Percentiles rank a stretch among this genome's conserved stretches.
These are phyloP conservation scores for Elsinoe ampelina DNA, from an alignment of 2,329 filamentous ascomycete genomes.

Conservation along the genomic window DNA sequence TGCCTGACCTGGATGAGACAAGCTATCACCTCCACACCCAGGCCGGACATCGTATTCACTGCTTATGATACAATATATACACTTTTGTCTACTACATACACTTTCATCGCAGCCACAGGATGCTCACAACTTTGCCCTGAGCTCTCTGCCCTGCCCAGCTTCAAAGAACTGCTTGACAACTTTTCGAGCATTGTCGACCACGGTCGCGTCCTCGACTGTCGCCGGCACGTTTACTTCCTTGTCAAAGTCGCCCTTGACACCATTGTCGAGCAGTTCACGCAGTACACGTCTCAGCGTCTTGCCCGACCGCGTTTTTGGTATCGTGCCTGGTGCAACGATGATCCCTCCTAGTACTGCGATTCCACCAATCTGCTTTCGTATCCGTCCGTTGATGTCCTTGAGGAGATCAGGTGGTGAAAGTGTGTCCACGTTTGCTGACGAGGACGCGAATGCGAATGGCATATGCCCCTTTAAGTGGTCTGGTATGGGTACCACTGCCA, in stretches of 20 bases:
- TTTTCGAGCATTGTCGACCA: slow-evolving; percentile 62
- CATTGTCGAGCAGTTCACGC: slow-evolving; percentile 76
- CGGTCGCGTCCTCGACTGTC: slow-evolving; percentile 72
- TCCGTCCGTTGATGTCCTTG: slow-evolving; percentile 59
- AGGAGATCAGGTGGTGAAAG: slow-evolving; percentile 45
- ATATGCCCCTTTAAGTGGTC: slow-evolving; percentile 82
- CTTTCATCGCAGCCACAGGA: background rate
- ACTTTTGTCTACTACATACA: background rate
- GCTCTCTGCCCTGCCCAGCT: slow-evolving; percentile 24
- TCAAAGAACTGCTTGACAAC: slow-evolving; percentile 70
- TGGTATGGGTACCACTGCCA: slow-evolving; percentile 76
- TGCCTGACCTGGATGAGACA: background rate
- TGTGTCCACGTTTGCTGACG: slow-evolving; percentile 44
- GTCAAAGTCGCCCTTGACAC: slow-evolving; percentile 61
- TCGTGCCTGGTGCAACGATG: slow-evolving; percentile 75
- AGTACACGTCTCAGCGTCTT: slow-evolving; percentile 80
- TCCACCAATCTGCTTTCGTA: slow-evolving; percentile 73
- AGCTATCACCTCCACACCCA: background rate
- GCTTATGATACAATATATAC: slow-evolving; percentile 7
- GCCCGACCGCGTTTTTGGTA: slow-evolving; percentile 84
- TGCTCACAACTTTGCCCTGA: slow-evolving; percentile 27
- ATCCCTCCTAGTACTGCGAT: slow-evolving; percentile 82
- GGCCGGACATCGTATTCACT: background rate
- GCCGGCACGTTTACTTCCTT: slow-evolving; percentile 66
- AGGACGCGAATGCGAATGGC: slow-evolving; percentile 77